Percentiles rank a stretch among this genome's conserved stretches.
Conservation (phyloP, 768 basidiomycete genomes). For the Amyloporia xantha region DNA sequence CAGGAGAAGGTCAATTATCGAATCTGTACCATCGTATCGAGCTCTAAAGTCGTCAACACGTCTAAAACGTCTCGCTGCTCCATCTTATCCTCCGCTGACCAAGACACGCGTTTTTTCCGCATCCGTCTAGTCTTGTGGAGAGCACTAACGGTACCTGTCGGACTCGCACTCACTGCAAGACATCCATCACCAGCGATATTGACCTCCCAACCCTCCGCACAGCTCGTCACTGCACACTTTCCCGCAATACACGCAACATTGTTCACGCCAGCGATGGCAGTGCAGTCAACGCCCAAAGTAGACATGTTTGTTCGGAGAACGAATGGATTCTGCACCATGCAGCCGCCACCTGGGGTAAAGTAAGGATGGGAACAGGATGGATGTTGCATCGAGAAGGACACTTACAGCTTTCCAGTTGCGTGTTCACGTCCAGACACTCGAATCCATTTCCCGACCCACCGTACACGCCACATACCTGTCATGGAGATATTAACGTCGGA, state of each 20-base stretch:
- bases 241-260: background rate
- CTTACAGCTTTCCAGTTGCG: background rate
- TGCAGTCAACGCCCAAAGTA: background rate
- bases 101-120: no score
- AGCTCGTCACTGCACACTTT: background rate
- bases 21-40: no score
- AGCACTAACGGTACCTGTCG: no score
- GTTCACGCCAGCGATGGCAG: background rate
- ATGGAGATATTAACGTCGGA: no score
- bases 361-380: background rate
- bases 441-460: background rate
- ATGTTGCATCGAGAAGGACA: no score
- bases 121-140: no score
- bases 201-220: background rate
- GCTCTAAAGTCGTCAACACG: no score
- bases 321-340: constrained; percentile 2
- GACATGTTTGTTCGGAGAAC: background rate
- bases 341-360: background rate
- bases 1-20: no score
- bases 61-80: no score
- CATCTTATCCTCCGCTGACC: no score
- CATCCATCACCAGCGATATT: background rate
- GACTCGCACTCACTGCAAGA: no score
- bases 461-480: constrained; percentile 2
- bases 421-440: constrained; percentile 2